These are phyloP conservation scores for Mallotus nudiflorus DNA, from an alignment of 345 rosid species.

Conservation along the genomic window DNA sequence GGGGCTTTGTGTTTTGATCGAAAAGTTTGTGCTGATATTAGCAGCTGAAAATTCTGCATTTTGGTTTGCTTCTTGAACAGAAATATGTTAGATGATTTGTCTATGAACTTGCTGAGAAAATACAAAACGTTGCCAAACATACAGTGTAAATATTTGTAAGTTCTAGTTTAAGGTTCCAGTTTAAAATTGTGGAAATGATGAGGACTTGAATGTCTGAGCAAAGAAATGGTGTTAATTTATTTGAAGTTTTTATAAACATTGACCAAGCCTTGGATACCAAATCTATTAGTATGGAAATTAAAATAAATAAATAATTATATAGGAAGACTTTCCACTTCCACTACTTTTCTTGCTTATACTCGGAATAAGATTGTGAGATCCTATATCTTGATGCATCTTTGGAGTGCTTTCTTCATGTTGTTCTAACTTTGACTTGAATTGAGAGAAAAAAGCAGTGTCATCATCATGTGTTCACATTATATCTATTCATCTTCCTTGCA, in stretches of 20 bases:
- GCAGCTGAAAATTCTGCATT: neutral
- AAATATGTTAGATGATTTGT: neutral
- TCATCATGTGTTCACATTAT: neutral
- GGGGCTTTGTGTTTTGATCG: neutral
- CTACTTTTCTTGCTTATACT: neutral
- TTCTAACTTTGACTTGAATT: neutral
- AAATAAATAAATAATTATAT: too few species aligned
- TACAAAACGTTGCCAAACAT: too few species aligned
- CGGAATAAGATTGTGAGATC: neutral
- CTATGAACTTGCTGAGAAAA: too few species aligned
- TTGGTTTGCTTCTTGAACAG: neutral
- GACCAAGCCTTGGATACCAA: neutral
- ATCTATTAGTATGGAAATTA: neutral
- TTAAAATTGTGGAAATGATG: neutral
- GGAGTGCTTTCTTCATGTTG: neutral
- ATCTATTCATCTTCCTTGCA: neutral
- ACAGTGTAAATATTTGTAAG: neutral
- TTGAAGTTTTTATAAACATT: neutral
- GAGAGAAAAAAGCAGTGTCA: neutral
- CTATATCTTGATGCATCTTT: neutral
- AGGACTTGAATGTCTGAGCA: neutral
- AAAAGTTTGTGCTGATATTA: too few species aligned
- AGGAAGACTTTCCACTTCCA: too few species aligned
- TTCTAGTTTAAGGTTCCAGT: neutral
- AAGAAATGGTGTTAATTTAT: neutral